Evolutionary conservation across 169 alveolate species (phyloP).

Genomic region (Plasmodium berghei): DNA sequence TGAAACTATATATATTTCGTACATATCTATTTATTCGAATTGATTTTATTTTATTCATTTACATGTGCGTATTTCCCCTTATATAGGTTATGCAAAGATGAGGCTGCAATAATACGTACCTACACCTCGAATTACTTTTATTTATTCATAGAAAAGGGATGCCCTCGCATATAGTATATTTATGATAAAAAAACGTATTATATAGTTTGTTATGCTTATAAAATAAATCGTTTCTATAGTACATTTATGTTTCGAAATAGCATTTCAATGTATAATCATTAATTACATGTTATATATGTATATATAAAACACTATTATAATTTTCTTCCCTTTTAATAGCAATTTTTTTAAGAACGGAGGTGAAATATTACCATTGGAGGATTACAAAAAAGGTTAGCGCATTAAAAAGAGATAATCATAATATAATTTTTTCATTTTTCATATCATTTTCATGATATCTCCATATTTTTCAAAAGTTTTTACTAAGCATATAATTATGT

Average conservation of each 20-base stretch:
- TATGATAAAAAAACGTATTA: background rate
- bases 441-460: too few relatives aligned
- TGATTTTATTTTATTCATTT: background rate
- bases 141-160: slow-evolving; percentile 47
- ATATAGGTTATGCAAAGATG: slow-evolving; percentile 69
- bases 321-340: slow-evolving; percentile 28
- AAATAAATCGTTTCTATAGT: too few relatives aligned
- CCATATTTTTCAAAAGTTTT: too few relatives aligned
- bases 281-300: background rate
- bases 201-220: background rate
- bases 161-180: slow-evolving; percentile 55
- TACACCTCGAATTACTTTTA: slow-evolving; percentile 63
- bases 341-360: slow-evolving; percentile 71
- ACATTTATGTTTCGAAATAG: too few relatives aligned
- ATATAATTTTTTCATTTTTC: too few relatives aligned
- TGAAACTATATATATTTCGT: background rate
- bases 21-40: background rate
- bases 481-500: background rate
- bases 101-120: slow-evolving; percentile 42
- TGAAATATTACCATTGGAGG: slow-evolving; percentile 40
- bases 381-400: slow-evolving; percentile 47
- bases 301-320: background rate
- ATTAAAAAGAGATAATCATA: background rate
- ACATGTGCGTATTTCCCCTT: background rate
- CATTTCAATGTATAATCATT: background rate